Percentiles rank a stretch among this genome's conserved stretches.
Conservation (phyloP, 2,329 filamentous ascomycete genomes). For the Paraphaeosphaeria sporulosa region DNA sequence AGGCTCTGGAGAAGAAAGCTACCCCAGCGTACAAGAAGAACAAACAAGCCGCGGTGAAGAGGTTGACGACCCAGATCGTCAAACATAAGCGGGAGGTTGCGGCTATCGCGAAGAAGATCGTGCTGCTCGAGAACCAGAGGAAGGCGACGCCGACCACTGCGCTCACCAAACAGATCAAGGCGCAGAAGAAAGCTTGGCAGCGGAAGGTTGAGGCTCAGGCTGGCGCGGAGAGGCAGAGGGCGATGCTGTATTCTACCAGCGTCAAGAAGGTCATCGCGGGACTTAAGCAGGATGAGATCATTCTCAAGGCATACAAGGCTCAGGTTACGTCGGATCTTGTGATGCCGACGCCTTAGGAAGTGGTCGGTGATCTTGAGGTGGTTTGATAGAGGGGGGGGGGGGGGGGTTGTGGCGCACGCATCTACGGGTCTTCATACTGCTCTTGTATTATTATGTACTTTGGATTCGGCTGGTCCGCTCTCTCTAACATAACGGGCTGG, state of each 20-base stretch:
- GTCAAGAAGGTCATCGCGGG: not conserved
- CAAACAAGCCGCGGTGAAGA: not conserved
- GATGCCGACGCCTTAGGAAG: not conserved
- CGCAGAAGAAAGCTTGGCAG: not conserved
- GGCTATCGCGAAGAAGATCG: not conserved
- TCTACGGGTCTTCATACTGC: not conserved
- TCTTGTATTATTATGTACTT: not conserved
- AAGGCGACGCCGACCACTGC: not conserved
- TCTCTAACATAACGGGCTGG: not conserved
- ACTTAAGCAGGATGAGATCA: not conserved
- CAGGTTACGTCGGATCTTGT: not conserved
- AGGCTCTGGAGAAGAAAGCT: not conserved
- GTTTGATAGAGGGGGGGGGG: too few species aligned
- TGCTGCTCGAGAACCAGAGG: not conserved
- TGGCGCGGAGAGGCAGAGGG: not conserved
- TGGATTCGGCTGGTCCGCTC: not conserved
- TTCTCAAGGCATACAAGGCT: not conserved
- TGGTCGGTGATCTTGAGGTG: not conserved
- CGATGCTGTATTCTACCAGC: not conserved
- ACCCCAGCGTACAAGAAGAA: not conserved
- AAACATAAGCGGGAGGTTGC: not conserved
- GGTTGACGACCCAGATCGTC: not conserved
- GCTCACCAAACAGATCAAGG: not conserved
- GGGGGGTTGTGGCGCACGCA: too few species aligned
- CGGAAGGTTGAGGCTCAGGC: not conserved